Conservation (phyloP, 176 grass and related monocot genomes). For the Cocos nucifera region DNA sequence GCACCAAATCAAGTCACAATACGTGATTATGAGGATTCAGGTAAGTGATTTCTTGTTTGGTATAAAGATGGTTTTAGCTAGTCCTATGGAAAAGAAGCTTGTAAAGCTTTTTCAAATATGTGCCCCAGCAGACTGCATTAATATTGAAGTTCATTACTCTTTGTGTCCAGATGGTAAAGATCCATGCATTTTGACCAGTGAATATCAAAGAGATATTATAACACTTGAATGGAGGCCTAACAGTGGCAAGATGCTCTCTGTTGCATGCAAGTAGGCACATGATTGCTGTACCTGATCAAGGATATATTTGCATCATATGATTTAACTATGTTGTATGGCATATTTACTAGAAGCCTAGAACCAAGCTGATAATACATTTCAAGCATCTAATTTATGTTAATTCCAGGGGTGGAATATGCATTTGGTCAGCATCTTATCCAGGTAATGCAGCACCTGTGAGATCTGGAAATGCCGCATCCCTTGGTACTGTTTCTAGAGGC, state of each 20-base stretch:
- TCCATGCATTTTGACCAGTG: constrained; percentile 57
- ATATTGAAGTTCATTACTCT: neutral
- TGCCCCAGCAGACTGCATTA: too few relatives aligned
- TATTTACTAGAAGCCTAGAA: too few relatives aligned
- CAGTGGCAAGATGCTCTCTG: constrained; percentile 84
- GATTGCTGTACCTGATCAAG: too few relatives aligned
- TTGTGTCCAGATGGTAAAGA: constrained; percentile 68
- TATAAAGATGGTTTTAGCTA: neutral
- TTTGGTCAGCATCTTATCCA: constrained; percentile 95
- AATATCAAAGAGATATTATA: constrained; percentile 62
- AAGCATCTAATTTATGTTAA: constrained; percentile 10
- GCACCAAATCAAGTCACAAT: constrained; percentile 63
- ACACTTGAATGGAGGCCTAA: constrained; percentile 87
- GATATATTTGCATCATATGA: too few relatives aligned
- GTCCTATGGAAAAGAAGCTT: neutral
- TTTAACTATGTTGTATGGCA: too few relatives aligned
- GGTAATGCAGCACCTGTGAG: constrained; percentile 63
- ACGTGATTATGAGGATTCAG: constrained; percentile 68
- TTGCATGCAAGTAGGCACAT: constrained; percentile 66
- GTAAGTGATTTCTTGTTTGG: constrained; percentile 33
- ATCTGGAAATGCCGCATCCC: constrained; percentile 40
- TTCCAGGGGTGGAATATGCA: constrained; percentile 74
- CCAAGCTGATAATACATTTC: too few relatives aligned
- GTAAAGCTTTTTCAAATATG: too few relatives aligned
- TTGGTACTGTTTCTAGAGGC: constrained; percentile 56